Percentiles rank a stretch among this genome's conserved stretches.
Evolutionary conservation across 1,284 basidiomycete genomes (phyloP).

Genomic region (Volvariella volvacea): DNA sequence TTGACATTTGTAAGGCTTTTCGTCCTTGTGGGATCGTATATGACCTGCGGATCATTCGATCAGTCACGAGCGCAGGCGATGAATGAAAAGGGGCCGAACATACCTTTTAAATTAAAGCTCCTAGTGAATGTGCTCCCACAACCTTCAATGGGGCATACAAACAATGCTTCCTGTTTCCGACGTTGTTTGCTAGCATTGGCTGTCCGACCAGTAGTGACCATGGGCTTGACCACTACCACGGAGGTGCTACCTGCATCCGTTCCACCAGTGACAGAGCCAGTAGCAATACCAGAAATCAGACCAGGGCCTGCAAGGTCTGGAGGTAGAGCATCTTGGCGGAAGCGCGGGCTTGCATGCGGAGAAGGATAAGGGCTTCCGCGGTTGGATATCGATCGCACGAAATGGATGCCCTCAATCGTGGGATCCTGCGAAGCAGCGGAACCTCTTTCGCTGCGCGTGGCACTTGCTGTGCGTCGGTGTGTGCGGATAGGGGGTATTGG

Average conservation of each 20-base stretch:
- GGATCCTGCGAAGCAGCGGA: conserved; percentile 16
- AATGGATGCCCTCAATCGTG: conserved; percentile 1
- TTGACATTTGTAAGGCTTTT: conserved; percentile 78
- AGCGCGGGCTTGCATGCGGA: conserved; percentile 45
- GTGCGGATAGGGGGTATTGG: no score
- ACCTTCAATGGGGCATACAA: conserved; percentile 66
- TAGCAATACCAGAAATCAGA: neutral
- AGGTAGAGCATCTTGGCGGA: conserved; percentile 14
- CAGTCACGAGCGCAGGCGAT: conserved; percentile 6
- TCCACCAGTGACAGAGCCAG: conserved; percentile 4
- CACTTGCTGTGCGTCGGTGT: conserved; percentile 43
- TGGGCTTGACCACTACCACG: conserved; percentile 36
- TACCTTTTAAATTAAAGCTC: conserved; percentile 76
- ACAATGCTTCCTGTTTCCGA: conserved; percentile 69
- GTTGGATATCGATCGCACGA: no score
- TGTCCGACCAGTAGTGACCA: conserved; percentile 69
- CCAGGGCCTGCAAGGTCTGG: neutral
- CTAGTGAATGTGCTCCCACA: conserved; percentile 81
- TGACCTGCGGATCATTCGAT: conserved; percentile 44
- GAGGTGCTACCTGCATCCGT: conserved; percentile 4
- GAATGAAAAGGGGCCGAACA: conserved; percentile 17
- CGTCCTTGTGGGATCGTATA: conserved; percentile 77
- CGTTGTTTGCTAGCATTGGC: conserved; percentile 66
- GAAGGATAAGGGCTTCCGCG: conserved; percentile 43
- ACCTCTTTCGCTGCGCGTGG: conserved; percentile 41